A percentile compares a stretch with the other conserved stretches of the same genome.
These are phyloP conservation scores for Ophiocordyceps camponoti-rufipedis DNA, from an alignment of 2,329 filamentous ascomycete genomes.

Conservation along the genomic window DNA sequence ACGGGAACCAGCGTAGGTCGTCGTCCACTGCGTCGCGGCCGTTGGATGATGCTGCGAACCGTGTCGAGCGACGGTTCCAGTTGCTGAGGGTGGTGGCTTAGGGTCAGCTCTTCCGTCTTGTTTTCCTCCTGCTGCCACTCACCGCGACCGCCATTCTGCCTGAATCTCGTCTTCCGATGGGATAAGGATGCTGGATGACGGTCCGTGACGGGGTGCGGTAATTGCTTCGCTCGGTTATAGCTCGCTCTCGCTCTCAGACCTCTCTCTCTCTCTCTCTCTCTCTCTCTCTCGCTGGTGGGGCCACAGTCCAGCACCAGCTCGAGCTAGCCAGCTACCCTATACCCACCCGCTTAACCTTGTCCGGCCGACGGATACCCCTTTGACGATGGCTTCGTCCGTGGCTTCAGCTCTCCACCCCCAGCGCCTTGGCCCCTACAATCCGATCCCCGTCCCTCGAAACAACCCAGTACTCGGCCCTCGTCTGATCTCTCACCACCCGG, in stretches of 20 bases:
- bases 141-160: background rate
- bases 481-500: slow-evolving; percentile 40
- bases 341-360: too few species aligned
- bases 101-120: background rate
- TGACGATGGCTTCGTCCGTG: background rate
- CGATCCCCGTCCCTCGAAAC: slow-evolving; percentile 43
- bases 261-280: too few species aligned
- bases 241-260: too few species aligned
- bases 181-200: too few species aligned
- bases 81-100: slow-evolving; percentile 11
- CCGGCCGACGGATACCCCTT: too few species aligned
- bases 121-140: background rate
- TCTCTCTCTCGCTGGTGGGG: too few species aligned
- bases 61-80: slow-evolving; percentile 27
- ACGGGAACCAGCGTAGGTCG: slow-evolving; percentile 60
- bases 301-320: too few species aligned
- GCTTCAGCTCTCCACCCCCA: slow-evolving; percentile 45
- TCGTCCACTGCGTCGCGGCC: slow-evolving; percentile 11
- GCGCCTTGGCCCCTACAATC: slow-evolving; percentile 61
- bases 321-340: too few species aligned
- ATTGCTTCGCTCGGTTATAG: too few species aligned
- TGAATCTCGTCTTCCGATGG: background rate
- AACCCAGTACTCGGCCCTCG: slow-evolving; percentile 64
- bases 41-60: slow-evolving; percentile 23
- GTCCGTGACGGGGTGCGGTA: too few species aligned